Evolutionary conservation across 139 green algal genomes (phyloP), one percentile per base, ranked within the genome.

Genomic region (Mychonastes homosphaera): DNA sequence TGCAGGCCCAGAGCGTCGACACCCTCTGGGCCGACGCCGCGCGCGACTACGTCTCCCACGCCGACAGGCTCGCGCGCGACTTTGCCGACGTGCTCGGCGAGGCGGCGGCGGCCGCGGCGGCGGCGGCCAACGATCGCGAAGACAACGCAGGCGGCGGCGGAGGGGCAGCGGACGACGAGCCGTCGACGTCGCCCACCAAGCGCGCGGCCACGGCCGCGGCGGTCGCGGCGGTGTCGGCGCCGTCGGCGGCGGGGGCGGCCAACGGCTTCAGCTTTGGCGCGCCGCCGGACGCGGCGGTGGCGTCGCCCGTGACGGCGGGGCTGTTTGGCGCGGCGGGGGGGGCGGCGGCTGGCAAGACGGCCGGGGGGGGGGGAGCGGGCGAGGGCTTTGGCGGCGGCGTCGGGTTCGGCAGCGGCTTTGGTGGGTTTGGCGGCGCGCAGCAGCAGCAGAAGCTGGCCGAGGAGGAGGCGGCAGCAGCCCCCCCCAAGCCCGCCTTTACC

Each of bases 51-150:
- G n/a, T 50, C 6, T 19, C 6, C 18, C n/a, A 57, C 56, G 58
- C 35, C n/a, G 58, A 57, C 32, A 49, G 56, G 46, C 46, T 65
- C 46, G 24, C 52, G 33, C 18, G 48, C 19, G 40, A 65, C 21
- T 65, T 43, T 30, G 15, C 27, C 10, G 58, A 65, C 29, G 40
- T 65, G 16, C 16, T 65, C 3, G 7, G 34, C 2, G 13, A 63
- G 26, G 56, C 21, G 44, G 30, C 39, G 50, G 23, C 9, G 5
- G 15, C 7, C 9, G 16, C 10, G 24, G 46, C 21, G 9, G 18
- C 9, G 10, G 18, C 23, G 16, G 43, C 18, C 13, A 40, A 56
- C 24, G 24, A 44, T 27, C 7, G 18, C 18, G 4, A 12, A 4
- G 32, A 28, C 33, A 8, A 27, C 33, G 19, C 10, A n/a, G 51